phyloP scores from a whole-genome alignment of 352 stramenopile species.

The Elongisporangium senticosum region DNA sequence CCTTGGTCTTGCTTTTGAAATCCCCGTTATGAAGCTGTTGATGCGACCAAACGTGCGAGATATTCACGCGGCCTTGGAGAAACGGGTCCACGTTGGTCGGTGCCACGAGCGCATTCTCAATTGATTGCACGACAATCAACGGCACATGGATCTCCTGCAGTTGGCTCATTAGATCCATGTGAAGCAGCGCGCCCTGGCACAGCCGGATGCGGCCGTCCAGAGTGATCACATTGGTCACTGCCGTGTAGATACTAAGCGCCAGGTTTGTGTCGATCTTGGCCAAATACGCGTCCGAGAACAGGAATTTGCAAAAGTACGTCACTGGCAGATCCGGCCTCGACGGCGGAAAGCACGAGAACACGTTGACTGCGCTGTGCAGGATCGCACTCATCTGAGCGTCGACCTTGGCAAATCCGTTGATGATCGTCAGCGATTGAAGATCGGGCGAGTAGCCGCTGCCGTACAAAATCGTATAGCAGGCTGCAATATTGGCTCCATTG shows the following conservation, averaged over 20 bases:
- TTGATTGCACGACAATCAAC: conserved; percentile 83
- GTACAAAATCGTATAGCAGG: conserved; percentile 56
- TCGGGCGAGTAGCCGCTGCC: conserved; percentile 35
- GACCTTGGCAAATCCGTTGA: conserved; percentile 82
- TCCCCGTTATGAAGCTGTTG: conserved; percentile 48
- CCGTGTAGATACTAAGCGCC: conserved; percentile 90
- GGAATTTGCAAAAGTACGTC: conserved; percentile 86
- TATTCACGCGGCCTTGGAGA: conserved; percentile 66
- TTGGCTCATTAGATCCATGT: conserved; percentile 57
- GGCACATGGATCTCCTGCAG: conserved; percentile 58
- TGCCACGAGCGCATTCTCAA: conserved; percentile 85
- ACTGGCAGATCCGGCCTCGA: conserved; percentile 81
- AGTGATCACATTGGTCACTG: conserved; percentile 89
- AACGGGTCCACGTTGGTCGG: conserved; percentile 89
- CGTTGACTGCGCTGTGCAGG: conserved; percentile 74
- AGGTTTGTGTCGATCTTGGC: conserved; percentile 79
- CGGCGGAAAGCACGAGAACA: conserved; percentile 80
- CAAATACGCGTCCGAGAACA: conserved; percentile 91
- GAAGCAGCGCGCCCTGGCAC: conserved; percentile 70
- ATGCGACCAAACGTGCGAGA: conserved; percentile 75
- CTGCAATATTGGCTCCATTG: conserved; percentile 82
- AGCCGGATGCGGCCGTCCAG: conserved; percentile 83
- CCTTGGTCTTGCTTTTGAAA: conserved; percentile 42
- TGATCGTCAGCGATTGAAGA: conserved; percentile 69
- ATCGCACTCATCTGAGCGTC: conserved; percentile 74